Evolutionary conservation across 441 rosid species (phyloP).

Genomic region (Pelargonium fulgidum): DNA sequence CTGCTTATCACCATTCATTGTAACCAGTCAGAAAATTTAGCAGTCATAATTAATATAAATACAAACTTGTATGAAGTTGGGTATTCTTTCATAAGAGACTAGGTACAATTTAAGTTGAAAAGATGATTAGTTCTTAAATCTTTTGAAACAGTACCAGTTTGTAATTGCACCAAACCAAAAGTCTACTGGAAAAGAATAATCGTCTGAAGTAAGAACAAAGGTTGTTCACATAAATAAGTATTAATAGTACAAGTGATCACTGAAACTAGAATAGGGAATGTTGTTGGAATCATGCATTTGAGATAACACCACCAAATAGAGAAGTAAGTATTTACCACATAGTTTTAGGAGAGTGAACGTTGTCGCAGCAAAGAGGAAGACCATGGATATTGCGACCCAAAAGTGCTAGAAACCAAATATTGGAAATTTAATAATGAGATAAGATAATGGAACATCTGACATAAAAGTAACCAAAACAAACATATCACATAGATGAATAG

Average conservation of each 20-base stretch:
- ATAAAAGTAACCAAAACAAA: background rate
- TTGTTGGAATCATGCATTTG: background rate
- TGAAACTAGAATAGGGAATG: background rate
- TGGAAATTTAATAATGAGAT: constrained; percentile 19
- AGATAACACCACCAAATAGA: background rate
- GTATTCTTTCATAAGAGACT: too few relatives aligned
- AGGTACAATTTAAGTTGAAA: too few relatives aligned
- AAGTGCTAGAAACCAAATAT: constrained; percentile 47
- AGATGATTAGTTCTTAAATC: too few relatives aligned
- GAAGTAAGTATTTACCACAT: constrained; percentile 39
- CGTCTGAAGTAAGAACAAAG: background rate
- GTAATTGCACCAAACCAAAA: background rate
- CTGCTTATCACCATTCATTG: too few relatives aligned
- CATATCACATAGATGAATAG: constrained; percentile 3
- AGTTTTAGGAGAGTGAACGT: constrained; percentile 58
- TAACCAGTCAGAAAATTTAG: too few relatives aligned
- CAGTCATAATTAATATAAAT: too few relatives aligned
- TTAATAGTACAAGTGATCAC: background rate
- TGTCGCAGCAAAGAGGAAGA: constrained; percentile 63
- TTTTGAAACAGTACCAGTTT: too few relatives aligned
- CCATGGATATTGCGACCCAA: constrained; percentile 69
- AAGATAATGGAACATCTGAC: constrained; percentile 3
- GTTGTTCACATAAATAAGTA: background rate
- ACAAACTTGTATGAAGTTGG: too few relatives aligned
- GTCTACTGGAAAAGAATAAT: background rate